Evolutionary conservation across 2,329 filamentous ascomycete species (phyloP), one percentile per base, ranked within the genome.

Genomic region (Cryphonectria naterciae): DNA sequence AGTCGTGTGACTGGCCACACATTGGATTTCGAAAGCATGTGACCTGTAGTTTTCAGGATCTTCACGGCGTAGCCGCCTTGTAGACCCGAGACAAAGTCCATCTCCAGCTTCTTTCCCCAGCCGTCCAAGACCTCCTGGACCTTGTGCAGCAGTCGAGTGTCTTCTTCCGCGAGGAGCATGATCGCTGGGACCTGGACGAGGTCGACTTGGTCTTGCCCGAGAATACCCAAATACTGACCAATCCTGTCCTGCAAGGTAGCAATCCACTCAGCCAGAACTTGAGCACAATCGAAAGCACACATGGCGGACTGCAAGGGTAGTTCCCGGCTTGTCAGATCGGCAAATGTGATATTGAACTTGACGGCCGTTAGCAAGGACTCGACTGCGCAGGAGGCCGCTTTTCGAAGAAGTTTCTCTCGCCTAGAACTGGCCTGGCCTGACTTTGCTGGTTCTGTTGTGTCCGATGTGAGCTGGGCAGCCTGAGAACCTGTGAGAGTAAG

Each of bases 301-400:
- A 98, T 91, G 1, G 94, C 93, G 19, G 93, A 94, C 78, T 97
- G 95, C 54, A 97, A 88, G 0, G 96, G 94, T 17, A 98, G 85
- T 78, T 98, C 94, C 61, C 93, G 88, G 68, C 92, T 94, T 1
- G 91, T 92, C 73, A 93, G 91, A 74, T 97, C 94, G 10, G 93
- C 91, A 81, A 95, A 96, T 0, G 93, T 94, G 39, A 95, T 89
- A 0, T 94, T 94, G 17, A 96, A 87, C 78, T 92, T 95, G 79
- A 97, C 93, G 1, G 94, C 92, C 89, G 96, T 96, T 39, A 91
- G 89, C 11, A 99, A 87, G 0, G 95, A 97, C 79, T 98, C 94
- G 1, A 94, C 94, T 1, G 96, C 96, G 77, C 97, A 97, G 78
- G 94, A 97, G 0, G 95, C 96, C n/a, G 96, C 96, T 79, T 95